Evolutionary conservation across 768 basidiomycete species (phyloP), one percentile per base, ranked within the genome.

Genomic region (Holtermanniella nyarrowii): DNA sequence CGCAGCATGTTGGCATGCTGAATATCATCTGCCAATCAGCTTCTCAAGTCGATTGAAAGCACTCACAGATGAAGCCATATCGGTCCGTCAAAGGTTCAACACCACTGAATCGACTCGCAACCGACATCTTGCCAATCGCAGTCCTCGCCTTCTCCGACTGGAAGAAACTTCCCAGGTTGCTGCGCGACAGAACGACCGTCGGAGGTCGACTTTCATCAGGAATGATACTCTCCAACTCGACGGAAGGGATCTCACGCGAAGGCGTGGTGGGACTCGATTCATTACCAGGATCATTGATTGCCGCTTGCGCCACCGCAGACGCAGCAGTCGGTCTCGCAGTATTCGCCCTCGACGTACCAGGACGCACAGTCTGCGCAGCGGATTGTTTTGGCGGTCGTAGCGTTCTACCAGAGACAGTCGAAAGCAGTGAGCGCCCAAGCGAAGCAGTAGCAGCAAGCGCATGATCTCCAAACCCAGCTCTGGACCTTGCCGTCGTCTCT

Each of bases 31-130:
- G 12, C 2, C 7, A 41, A 22, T 61, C 48, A 57, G 45, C 20
- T 12, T 14, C 13, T 13, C 12, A 26, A 48, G 50, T 20, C 43
- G 22, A 20, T 13, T 26, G 25, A 14, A 5, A 21, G 31, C 16
- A 56, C 64, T 59, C 56, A 65, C 66, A 71, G 20, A 71, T 69
- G 46, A 71, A 71, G 3, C 69, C 69, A 50, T 67, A 71, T 25
- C 68, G 55, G 47, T 71, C 69, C 1, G 68, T 69, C 42, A 69
- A 51, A 12, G 69, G 67, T 4, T 66, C 64, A 12, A 44, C 54
- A 12, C 58, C 55, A 12, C 66, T 56, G 48, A 69, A 71, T 42
- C 65, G 41, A 25, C 57, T 64, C 3, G 69, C 65, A 1, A 57
- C 58, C 4, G 27, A 11, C 37, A 62, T 12, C 46, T 61, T 60